Evolutionary conservation across 1,284 basidiomycete species (phyloP), one percentile per base, ranked within the genome.

Genomic region (Entoloma clypeatum): DNA sequence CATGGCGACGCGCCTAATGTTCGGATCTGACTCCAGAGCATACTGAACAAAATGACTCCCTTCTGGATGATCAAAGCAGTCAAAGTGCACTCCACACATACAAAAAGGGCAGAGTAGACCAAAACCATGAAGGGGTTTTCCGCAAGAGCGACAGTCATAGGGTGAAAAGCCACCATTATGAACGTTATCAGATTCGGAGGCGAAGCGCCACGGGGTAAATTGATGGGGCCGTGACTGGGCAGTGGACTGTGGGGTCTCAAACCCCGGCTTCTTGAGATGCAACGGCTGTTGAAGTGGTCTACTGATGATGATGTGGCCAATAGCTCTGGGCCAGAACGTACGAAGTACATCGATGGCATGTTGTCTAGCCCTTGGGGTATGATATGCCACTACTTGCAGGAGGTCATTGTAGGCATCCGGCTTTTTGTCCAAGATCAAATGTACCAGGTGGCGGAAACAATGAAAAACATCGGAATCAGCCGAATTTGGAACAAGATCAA

Each of bases 31-130:
- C 10, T 60, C 55, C 43, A 70, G 58, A 3, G 68, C 57, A 51
- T 84, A 83, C 45, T 80, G 69, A 6, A 72, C 59, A 44, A 77
- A 59, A 44, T 70, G 63, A 53, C 71, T 80, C 13, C 83, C 84
- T 36, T 75, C 72, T 9, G 79, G 77, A 49, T 78, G 71, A 53
- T 85, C 79, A 52, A 86, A 86, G 60, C 84, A 87, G 52, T 80
- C 78, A 47, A 83, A 77, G 56, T 87, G 84, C 5, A 85, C 75
- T 2, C 69, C 60, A 45, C 74, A 79, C 60, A 75, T 69, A 57
- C 84, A 86, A 39, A 78, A 70, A 1, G 79, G 71, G 50, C 83
- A 86, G 10, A 79, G 58, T 5, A 87, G 64, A 2, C 80, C 81
- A 53, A 82, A 83, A 16, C 75, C 81, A 34, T 57, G 52, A 35